Evolutionary conservation across 2,329 filamentous ascomycete species (phyloP), one percentile per base, ranked within the genome.

Genomic region (Orbilia javanica): DNA sequence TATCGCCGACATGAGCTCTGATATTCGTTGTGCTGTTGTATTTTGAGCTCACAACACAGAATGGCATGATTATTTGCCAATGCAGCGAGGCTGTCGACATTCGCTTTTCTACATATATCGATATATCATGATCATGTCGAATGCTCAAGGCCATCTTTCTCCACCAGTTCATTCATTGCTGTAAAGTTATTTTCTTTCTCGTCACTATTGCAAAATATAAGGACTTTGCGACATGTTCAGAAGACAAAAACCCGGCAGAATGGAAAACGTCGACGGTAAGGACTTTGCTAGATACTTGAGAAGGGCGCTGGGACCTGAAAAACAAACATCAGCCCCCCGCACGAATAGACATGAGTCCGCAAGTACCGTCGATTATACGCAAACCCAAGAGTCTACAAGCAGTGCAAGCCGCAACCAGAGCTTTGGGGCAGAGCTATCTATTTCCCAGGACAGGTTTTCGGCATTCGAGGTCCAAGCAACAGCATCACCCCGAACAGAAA

Each of bases 21-120:
- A 36, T 36, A 36, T 36, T 42, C 34, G 20, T 10, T 27, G 34
- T 42, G 18, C 55, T 60, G 55, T 60, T 60, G 55, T 15, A 60
- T 42, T 60, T 60, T 60, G 55, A 39, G 34, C 34, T 39, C 20
- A n/a, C 55, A 60, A 60, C 55, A 20, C 55, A 60, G 20, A 60
- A 42, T 60, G 20, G 44, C 3, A 48, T 48, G 20, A 10, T 22
- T 10, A 48, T 48, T 1, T 18, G 44, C 3, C 5, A 25, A 22
- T 8, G 11, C 8, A 6, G n/a, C 6, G 5, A 44, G 42, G 42
- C n/a, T 44, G 15, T 5, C 1, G n/a, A 44, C 5, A 44, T 44
- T 44, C 13, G 39, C 5, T 4, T 44, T 44, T 46, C 42, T 18
- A 18, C 5, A n/a, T 13, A 36, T 6, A 46, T 2, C 42, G 13